phyloP scores from a whole-genome alignment of 2,329 filamentous ascomycete genomes.

The Botrytis fragariae region DNA sequence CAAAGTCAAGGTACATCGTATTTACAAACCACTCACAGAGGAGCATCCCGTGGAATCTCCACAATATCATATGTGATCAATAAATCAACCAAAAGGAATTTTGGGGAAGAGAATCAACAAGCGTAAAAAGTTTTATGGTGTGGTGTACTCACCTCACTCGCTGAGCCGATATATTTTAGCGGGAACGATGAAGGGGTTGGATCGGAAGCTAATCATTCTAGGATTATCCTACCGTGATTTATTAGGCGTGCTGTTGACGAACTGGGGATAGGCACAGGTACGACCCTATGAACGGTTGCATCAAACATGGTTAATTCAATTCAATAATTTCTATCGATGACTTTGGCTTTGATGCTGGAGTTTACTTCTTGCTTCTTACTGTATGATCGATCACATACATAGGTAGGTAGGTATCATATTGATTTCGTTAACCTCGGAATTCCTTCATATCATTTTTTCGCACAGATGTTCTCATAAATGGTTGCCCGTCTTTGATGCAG shows the following conservation, averaged over 20 bases:
- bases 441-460: neutral
- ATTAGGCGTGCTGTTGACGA: neutral
- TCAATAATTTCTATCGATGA: neutral
- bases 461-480: neutral
- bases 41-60: neutral
- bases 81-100: neutral
- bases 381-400: neutral
- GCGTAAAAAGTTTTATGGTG: neutral
- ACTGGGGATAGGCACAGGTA: slow-evolving; percentile 10
- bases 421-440: neutral
- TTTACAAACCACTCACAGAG: neutral
- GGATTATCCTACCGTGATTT: neutral
- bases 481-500: neutral
- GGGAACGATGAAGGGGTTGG: neutral
- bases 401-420: neutral
- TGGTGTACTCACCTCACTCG: neutral
- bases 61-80: neutral
- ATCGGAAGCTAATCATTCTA: neutral
- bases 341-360: neutral
- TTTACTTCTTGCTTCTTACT: neutral
- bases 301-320: neutral
- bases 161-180: neutral
- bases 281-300: neutral
- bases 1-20: neutral
- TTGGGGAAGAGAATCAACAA: neutral